Base-by-base conservation (phyloP, 2,329 filamentous ascomycete species). In the Curvularia sp. region DNA sequence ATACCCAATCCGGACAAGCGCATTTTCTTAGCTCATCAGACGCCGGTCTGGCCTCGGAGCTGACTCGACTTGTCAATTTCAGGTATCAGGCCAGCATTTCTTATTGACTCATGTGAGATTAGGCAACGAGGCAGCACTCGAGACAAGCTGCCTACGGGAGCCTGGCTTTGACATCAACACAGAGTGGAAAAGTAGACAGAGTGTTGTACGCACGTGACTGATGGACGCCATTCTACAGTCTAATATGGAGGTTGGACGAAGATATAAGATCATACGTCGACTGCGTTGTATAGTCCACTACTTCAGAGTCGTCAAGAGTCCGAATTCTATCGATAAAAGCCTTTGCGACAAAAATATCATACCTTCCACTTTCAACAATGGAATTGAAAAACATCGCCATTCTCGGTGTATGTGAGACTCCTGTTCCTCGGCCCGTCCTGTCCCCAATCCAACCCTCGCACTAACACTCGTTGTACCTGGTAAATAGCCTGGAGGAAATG, bases 351-450 rank as follows among this genome's bases (percentile, higher is more conserved):
- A n/a, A 36, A n/a, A 36, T n/a, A n/a, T 12, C 34, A 36, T 7
- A 36, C 34, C 34, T 5, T 36, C 15, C 8, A 7, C 15, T n/a
- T 36, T 8, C 5, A 36, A 36, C 5, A 38, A 77, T 75, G 73
- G 65, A 76, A 36, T 55, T 76, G n/a, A 76, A 74, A 46, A 73
- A 69, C 45, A 72, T 77, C 36, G 68, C 68, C 9, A 66, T 77
- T n/a, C 64, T 76, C 13, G 74, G 74, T 18, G 73, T 76, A 71
- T 30, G 67, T 63, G 9, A 42, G 19, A 8, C 5, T 1, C 8
- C 3, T 15, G 3, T 18, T 41, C n/a, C 4, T 3, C 1, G 27
- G 25, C 15, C 23, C 18, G 30, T 23, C 13, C 25, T 12, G 28
- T n/a, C 12, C 27, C 38, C 30, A 5, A 5, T 34, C 21, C 15